Evolutionary conservation across 225 moss, liverwort and hornwort genomes (phyloP).

Genomic region (Bryum argenteum): DNA sequence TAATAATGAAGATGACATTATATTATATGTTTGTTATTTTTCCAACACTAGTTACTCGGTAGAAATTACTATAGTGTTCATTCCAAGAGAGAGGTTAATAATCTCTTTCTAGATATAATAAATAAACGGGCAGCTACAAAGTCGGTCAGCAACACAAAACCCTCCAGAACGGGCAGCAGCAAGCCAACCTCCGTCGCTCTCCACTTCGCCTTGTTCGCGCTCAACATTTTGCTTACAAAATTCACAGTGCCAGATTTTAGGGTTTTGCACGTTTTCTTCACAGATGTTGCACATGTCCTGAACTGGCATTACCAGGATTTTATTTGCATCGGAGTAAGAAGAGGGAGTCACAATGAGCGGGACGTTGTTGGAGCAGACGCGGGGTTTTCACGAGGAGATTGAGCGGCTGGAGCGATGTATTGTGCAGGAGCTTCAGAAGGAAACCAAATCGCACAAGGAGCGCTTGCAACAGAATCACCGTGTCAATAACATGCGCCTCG

Average conservation of each 20-base stretch:
- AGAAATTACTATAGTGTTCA: too few species aligned
- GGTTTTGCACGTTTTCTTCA: slow-evolving; percentile 11
- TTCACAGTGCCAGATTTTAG: background rate
- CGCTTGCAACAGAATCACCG: slow-evolving; percentile 92
- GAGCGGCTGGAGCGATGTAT: slow-evolving; percentile 84
- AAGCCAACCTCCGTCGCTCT: background rate
- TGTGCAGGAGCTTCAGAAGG: slow-evolving; percentile 92
- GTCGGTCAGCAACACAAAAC: too few species aligned
- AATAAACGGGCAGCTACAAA: too few species aligned
- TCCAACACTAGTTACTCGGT: too few species aligned
- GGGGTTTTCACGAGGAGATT: slow-evolving; percentile 83
- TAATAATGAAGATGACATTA: too few species aligned
- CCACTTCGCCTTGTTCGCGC: background rate
- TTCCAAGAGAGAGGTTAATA: too few species aligned
- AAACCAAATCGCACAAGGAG: slow-evolving; percentile 89
- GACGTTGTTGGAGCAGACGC: slow-evolving; percentile 92
- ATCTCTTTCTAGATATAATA: rapidly evolving
- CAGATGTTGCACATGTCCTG: background rate
- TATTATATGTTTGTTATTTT: too few species aligned
- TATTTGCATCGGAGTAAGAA: background rate
- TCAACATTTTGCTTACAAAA: background rate
- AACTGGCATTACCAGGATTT: slow-evolving; percentile 5
- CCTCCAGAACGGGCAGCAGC: too few species aligned
- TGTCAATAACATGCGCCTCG: slow-evolving; percentile 92
- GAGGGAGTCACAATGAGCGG: slow-evolving; percentile 68